Conservation (phyloP, 495 filamentous ascomycete genomes). For the Tetracladium setigerum region DNA sequence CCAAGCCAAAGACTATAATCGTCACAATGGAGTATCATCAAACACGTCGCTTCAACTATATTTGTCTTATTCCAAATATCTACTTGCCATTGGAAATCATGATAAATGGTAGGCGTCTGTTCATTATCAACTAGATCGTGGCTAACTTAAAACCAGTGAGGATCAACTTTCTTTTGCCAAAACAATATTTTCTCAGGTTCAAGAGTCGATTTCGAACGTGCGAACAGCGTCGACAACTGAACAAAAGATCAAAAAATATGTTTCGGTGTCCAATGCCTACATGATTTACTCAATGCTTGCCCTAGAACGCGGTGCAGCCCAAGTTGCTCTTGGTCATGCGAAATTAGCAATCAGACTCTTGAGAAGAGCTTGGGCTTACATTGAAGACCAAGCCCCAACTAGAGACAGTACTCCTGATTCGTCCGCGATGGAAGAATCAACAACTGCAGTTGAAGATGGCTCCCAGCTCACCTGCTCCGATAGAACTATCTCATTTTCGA, state of each 20-base stretch:
- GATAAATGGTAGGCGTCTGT: constrained; percentile 44
- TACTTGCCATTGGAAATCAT: constrained; percentile 57
- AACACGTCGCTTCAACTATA: constrained; percentile 50
- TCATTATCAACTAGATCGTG: constrained; percentile 9
- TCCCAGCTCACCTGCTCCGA: constrained; percentile 21
- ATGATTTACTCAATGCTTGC: constrained; percentile 55
- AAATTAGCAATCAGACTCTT: constrained; percentile 58
- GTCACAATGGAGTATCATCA: constrained; percentile 28
- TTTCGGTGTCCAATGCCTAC: constrained; percentile 42
- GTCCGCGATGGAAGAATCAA: constrained; percentile 24
- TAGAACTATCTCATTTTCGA: constrained; percentile 3
- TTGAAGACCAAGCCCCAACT: constrained; percentile 40
- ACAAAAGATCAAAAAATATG: constrained; percentile 8
- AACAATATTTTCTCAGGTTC: constrained; percentile 19
- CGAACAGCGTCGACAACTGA: background rate
- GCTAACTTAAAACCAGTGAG: constrained; percentile 17
- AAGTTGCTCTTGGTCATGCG: constrained; percentile 57
- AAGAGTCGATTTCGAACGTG: constrained; percentile 25
- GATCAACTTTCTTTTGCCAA: constrained; percentile 22
- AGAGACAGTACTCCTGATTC: constrained; percentile 5
- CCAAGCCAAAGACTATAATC: constrained; percentile 45
- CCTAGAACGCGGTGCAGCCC: constrained; percentile 53
- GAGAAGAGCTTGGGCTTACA: constrained; percentile 61
- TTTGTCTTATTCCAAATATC: constrained; percentile 66
- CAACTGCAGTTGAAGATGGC: constrained; percentile 25